Base-by-base conservation (phyloP, 495 filamentous ascomycete genomes). In the Neohortaea acidophila region DNA sequence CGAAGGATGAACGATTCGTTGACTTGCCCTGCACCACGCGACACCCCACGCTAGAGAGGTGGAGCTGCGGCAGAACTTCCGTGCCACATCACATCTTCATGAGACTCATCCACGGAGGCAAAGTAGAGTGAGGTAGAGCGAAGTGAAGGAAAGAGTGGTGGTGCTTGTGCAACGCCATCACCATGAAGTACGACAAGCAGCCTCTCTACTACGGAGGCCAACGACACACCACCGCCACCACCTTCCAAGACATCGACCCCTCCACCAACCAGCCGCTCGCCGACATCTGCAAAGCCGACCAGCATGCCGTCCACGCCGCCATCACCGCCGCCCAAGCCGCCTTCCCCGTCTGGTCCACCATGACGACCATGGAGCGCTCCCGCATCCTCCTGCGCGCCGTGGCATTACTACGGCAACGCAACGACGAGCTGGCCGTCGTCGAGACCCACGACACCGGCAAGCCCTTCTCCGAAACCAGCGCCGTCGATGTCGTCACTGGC, bases 361-460 rank as follows among this genome's bases (percentile, higher is more conserved):
- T 69, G 9, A 66, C 79, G 6, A 61, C 74, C 4, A 63, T 77
- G 49, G 67, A 64, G 30, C 76, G 79, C 19, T 69, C 74, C 1
- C 75, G 79, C 14, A 79, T 83, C 45, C 68, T 84, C 13, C 75
- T 79, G 19, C 70, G 67, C 44, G 78, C 79, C 2, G 79, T 78
- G 17, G 50, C 61, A 19, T 48, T 84, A 4, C 59, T 84, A 3
- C 75, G 79, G 12, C 61, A 70, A 40, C 65, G 68, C 38, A 84
- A 82, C 50, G 73, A 84, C 48, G 69, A 70, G 35, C 77, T 84
- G 22, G 79, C 79, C 17, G 63, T 57, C 21, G 54, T 75, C 20
- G 79, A 84, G 56, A 80, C 78, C 0, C 58, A 70, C 33, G 79
- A 84, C 53, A 82, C 79, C 2, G 79, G 79, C 38, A 84, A 82